phyloP scores from a whole-genome alignment of 1,284 basidiomycete genomes.

The Agaricales sp. region DNA sequence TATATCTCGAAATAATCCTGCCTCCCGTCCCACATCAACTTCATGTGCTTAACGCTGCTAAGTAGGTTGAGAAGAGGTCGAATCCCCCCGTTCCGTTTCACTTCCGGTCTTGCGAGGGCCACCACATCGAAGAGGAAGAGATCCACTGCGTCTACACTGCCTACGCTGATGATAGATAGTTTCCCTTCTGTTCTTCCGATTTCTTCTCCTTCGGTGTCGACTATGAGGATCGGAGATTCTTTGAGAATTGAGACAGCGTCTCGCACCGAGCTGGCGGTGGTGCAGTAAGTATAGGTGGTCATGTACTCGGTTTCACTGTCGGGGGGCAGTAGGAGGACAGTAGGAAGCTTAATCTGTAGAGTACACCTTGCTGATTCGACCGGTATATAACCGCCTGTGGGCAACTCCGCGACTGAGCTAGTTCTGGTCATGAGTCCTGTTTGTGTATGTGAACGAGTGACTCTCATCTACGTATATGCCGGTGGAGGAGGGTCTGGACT shows the following conservation, averaged over 20 bases:
- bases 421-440: no score
- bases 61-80: constrained; percentile 19
- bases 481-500: no score
- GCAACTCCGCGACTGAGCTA: no score
- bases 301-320: no score
- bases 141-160: constrained; percentile 24
- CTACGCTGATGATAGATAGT: constrained; percentile 31
- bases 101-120: constrained; percentile 13
- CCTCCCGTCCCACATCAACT: constrained; percentile 36
- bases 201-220: constrained; percentile 28
- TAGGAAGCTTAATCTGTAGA: no score
- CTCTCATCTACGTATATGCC: no score
- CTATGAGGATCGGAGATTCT: constrained; percentile 17
- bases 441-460: no score
- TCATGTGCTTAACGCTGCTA: constrained; percentile 18
- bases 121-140: constrained; percentile 32
- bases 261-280: background rate
- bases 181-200: constrained; percentile 25
- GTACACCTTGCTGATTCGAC: no score
- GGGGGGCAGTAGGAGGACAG: no score
- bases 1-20: constrained; percentile 30
- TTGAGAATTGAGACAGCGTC: constrained; percentile 12
- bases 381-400: no score
- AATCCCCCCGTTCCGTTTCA: constrained; percentile 9
- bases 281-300: background rate